Base-by-base conservation (phyloP, 2,329 filamentous ascomycete genomes). In the Apiospora aurea region DNA sequence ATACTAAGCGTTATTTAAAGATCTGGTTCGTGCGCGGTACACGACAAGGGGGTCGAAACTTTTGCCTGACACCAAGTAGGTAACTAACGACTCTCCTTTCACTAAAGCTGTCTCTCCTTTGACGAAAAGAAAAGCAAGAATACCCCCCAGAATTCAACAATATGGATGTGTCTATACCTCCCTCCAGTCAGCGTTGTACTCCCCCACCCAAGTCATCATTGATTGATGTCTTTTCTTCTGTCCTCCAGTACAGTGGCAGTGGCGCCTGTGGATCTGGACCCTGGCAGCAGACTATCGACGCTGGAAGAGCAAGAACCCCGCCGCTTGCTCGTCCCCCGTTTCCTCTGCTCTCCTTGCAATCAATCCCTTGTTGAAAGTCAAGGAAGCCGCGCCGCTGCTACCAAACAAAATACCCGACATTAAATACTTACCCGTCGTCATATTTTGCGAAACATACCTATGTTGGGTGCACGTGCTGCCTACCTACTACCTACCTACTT, bases 91-190 rank as follows among this genome's bases (percentile, higher is more conserved):
- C 34, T 21, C 57, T 41, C 29, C 57, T 24, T 41, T 64, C 29
- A 29, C 57, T 64, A 57, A 34, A 57, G 53, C 26, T 64, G 57
- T 64, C 57, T 64, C 57, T 64, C 57, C 21, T 1, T 41, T 64
- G 18, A n/a, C 57, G 29, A n/a, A n/a, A 41, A 38, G 57, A 64
- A 64, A 64, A 41, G 57, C 57, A 64, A 64, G n/a, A 6, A 38
- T 38, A 5, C 2, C 1, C 7, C 34, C 34, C 5, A 11, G 13
- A 43, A 43, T 43, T 14, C 41, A 43, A 43, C 41, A 43, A 43
- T 43, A 43, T 43, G 41, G 41, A 13, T 1, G 41, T 14, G 41
- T 43, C 41, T 14, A 43, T 43, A 38, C 34, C 7, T 38, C 34
- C 47, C 47, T 24, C 10, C n/a, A 51, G 24, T 10, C 47, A 24